These are phyloP conservation scores for Auriscalpium orientale DNA, from an alignment of 768 basidiomycete species.

Conservation along the genomic window DNA sequence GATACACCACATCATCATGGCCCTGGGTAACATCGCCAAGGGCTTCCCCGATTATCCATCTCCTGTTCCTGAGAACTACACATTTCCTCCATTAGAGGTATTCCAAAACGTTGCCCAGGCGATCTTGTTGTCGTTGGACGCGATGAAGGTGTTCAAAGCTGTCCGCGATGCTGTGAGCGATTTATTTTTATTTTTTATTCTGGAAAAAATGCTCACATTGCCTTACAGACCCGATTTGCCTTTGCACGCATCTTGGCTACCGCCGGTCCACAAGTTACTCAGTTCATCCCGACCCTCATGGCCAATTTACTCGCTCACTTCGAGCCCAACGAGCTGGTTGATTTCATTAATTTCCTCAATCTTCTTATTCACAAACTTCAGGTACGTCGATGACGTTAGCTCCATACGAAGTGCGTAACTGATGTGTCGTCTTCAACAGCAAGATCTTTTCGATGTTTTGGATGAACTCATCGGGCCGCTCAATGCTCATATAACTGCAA, in stretches of 20 bases:
- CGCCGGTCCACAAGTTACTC: conserved; percentile 78
- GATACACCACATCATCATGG: conserved; percentile 91
- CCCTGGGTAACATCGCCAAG: conserved; percentile 89
- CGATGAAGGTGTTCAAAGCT: conserved; percentile 79
- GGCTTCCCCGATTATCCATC: conserved; percentile 91
- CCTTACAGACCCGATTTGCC: conserved; percentile 74
- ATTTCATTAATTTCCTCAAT: conserved; percentile 94
- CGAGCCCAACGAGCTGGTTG: conserved; percentile 85
- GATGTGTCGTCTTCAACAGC: conserved; percentile 32
- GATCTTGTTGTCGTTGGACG: conserved; percentile 79
- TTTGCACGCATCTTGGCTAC: conserved; percentile 90
- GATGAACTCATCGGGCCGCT: conserved; percentile 88
- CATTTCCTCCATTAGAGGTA: conserved; percentile 64
- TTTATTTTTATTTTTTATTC: not conserved
- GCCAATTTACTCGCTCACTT: conserved; percentile 85
- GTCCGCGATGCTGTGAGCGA: conserved; percentile 84
- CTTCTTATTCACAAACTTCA: conserved; percentile 87
- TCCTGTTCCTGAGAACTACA: conserved; percentile 55
- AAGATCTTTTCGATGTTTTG: conserved; percentile 79
- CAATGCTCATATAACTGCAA: conserved; percentile 67
- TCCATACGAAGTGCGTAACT: not conserved
- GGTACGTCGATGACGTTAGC: conserved; percentile 33
- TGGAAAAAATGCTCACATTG: not conserved
- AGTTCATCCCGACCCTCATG: conserved; percentile 86
- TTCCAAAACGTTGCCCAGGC: conserved; percentile 84